phyloP scores from a whole-genome alignment of 2,329 filamentous ascomycete genomes.

The Aspergillus sp. region DNA sequence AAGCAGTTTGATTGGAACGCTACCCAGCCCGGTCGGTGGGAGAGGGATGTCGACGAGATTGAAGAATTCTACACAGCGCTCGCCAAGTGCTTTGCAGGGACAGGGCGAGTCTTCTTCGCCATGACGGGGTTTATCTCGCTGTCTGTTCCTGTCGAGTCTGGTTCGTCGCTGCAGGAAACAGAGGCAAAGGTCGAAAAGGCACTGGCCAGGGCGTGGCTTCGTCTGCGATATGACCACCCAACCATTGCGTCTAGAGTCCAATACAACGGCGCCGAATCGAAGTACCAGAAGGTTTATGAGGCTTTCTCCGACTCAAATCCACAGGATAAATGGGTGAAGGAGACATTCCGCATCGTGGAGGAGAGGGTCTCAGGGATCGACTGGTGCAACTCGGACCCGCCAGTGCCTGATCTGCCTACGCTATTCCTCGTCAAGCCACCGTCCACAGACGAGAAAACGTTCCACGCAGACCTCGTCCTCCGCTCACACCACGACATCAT shows the following conservation, averaged over 20 bases:
- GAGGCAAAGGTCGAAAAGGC: constrained; percentile 12
- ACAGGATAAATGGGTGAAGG: constrained; percentile 20
- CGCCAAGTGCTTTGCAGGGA: constrained; percentile 40
- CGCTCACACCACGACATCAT: constrained; percentile 30
- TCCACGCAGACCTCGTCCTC: constrained; percentile 25
- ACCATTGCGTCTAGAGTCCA: constrained; percentile 30
- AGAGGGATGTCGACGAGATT: constrained; percentile 43
- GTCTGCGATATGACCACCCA: constrained; percentile 30
- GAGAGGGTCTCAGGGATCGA: constrained; percentile 21
- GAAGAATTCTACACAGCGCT: constrained; percentile 49
- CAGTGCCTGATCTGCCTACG: constrained; percentile 28
- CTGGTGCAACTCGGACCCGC: constrained; percentile 32
- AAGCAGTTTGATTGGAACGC: constrained; percentile 5
- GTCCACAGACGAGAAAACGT: background rate
- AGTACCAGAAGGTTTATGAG: constrained; percentile 30
- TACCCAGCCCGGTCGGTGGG: constrained; percentile 23
- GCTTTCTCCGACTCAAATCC: background rate
- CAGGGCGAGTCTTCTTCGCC: constrained; percentile 46
- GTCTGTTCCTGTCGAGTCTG: background rate
- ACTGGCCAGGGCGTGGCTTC: constrained; percentile 28
- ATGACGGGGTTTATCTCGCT: constrained; percentile 47
- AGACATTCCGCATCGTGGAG: constrained; percentile 22
- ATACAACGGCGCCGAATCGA: constrained; percentile 11
- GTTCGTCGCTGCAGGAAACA: background rate
- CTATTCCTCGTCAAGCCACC: constrained; percentile 25